Evolutionary conservation across 2,329 filamentous ascomycete genomes (phyloP), one percentile per base, ranked within the genome.

Genomic region (Colletotrichum brevisporum): DNA sequence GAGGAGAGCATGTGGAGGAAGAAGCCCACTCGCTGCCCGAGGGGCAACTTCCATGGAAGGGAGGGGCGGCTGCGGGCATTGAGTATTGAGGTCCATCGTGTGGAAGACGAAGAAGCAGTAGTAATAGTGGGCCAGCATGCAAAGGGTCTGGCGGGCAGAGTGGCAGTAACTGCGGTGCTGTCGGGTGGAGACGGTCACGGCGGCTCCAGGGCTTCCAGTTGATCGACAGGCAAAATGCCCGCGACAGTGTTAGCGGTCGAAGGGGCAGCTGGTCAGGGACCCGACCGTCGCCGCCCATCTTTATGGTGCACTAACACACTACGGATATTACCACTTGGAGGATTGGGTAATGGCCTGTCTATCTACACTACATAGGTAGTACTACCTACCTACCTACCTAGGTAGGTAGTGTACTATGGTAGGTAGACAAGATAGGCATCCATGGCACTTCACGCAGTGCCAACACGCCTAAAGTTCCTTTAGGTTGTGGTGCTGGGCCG

Each of bases 211-310:
- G 31, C 52, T 48, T 24, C 39, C 45, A 69, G 41, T 60, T 60
- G 66, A 69, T 69, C 66, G 61, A 66, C 61, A 66, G 26, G 61
- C 55, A 59, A 59, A 59, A 39, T 69, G 54, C 54, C 62, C 54
- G 43, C 50, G 54, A 60, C 43, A 51, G 61, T 69, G 41, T 36
- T 64, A 55, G 41, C 27, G 53, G 24, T 50, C 54, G 61, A 65
- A 54, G 50, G 65, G 59, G 16, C 24, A 39, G 27, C 41, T 36
- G 31, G 31, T 50, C 48, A 65, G 54, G 61, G 66, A 52, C 66
- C 59, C 27, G 39, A 64, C 45, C 26, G 52, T 68, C 43, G 61
- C 56, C 36, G 60, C 36, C 61, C n/a, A 26, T 47, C 21, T 26
- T 50, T 41, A 51, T 24, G 16, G 27, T 26, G 31, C 31, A 36